Evolutionary conservation across 2,329 filamentous ascomycete genomes (phyloP).

Genomic region (Phoma herbarum): DNA sequence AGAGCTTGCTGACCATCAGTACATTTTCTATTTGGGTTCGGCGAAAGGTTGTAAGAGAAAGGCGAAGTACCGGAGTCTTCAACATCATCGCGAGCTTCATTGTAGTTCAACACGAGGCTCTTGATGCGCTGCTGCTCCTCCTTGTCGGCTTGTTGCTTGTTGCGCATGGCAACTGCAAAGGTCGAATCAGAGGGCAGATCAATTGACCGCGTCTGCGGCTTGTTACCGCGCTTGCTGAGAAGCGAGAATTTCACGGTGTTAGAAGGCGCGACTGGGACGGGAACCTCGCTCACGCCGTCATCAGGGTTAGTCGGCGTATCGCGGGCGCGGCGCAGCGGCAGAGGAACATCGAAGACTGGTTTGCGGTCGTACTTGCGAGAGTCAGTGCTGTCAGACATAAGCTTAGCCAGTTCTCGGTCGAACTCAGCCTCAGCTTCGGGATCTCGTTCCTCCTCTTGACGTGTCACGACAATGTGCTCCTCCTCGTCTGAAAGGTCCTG

Average conservation of each 20-base stretch:
- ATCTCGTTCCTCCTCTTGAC: slow-evolving; percentile 88
- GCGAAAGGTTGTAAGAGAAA: slow-evolving; percentile 53
- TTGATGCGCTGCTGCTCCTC: slow-evolving; percentile 99
- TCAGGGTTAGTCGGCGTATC: slow-evolving; percentile 59
- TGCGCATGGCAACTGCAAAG: slow-evolving; percentile 96
- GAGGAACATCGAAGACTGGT: slow-evolving; percentile 91
- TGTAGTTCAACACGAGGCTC: slow-evolving; percentile 91
- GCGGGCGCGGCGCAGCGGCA: slow-evolving; percentile 83
- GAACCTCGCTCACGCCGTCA: slow-evolving; percentile 53
- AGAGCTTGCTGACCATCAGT: slow-evolving; percentile 50
- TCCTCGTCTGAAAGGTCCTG: slow-evolving; percentile 75
- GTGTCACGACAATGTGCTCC: slow-evolving; percentile 89
- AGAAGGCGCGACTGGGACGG: slow-evolving; percentile 46
- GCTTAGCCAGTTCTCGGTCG: slow-evolving; percentile 95
- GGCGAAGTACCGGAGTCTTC: slow-evolving; percentile 75
- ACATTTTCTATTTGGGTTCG: slow-evolving; percentile 60
- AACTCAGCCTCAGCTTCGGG: slow-evolving; percentile 97
- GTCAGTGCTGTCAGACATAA: slow-evolving; percentile 97
- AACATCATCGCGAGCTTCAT: slow-evolving; percentile 80
- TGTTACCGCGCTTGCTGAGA: slow-evolving; percentile 94
- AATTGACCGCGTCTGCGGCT: slow-evolving; percentile 93
- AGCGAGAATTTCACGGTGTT: slow-evolving; percentile 95
- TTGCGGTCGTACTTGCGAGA: slow-evolving; percentile 96
- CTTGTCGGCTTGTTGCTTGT: slow-evolving; percentile 90
- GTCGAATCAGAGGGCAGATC: slow-evolving; percentile 89